These are phyloP conservation scores for Davidsoniella eucalypti DNA, from an alignment of 2,329 filamentous ascomycete genomes.

Conservation along the genomic window DNA sequence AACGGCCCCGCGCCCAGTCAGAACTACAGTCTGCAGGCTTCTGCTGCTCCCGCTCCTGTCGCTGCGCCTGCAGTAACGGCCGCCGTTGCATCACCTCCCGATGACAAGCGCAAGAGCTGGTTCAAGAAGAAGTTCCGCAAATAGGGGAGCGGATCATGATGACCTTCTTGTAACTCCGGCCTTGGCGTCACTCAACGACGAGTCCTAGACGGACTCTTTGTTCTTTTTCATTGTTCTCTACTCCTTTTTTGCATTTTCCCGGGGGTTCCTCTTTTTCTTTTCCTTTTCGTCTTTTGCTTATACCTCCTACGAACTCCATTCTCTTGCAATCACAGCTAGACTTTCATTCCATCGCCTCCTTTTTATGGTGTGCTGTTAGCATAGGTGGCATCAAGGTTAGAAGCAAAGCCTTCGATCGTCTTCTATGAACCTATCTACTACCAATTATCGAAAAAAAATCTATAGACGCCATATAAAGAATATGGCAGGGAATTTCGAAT, in stretches of 20 bases:
- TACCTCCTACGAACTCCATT: neutral
- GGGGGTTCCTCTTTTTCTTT: slow-evolving; percentile 1
- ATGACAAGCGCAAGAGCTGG: slow-evolving; percentile 80
- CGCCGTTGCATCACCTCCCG: slow-evolving; percentile 13
- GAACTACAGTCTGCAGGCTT: slow-evolving; percentile 16
- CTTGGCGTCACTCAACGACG: neutral
- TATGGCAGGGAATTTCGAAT: neutral
- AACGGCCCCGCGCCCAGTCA: slow-evolving; percentile 18
- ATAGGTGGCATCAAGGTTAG: too few relatives aligned
- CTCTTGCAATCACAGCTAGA: too few relatives aligned
- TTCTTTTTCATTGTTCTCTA: neutral
- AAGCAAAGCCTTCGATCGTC: too few relatives aligned
- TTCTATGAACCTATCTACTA: too few relatives aligned
- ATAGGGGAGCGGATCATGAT: slow-evolving; percentile 10
- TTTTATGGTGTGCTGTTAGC: too few relatives aligned
- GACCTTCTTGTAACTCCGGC: neutral
- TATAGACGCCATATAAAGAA: too few relatives aligned
- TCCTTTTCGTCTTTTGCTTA: neutral
- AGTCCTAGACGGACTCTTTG: neutral
- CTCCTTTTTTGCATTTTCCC: slow-evolving; percentile 1
- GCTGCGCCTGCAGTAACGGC: slow-evolving; percentile 7
- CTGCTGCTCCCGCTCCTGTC: slow-evolving; percentile 18
- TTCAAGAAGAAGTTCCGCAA: slow-evolving; percentile 43
- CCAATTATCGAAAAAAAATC: too few relatives aligned
- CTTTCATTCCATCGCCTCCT: too few relatives aligned